Base-by-base conservation (phyloP, 371 early-diverging fungal genomes). In the Mortierella polycephala region DNA sequence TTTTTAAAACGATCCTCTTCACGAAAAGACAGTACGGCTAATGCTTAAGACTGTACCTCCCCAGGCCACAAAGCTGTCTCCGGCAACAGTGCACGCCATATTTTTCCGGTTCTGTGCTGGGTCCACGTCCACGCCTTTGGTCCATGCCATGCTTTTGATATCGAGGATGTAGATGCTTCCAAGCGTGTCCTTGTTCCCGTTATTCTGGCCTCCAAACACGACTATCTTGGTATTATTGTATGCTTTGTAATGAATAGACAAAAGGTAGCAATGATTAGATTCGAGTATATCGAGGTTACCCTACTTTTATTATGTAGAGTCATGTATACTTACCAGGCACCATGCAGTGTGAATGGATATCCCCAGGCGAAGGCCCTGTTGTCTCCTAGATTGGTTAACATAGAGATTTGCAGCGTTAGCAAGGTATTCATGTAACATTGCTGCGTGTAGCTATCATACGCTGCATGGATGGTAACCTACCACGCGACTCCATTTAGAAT, bases 1-100 rank as follows among this genome's bases (percentile, higher is more conserved):
- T 18, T 8, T 3, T 18, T 12, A 12, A 47, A n/a, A 5, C 12
- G n/a, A 3, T 47, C 47, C 13, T 9, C 20, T n/a, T 18, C 51
- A 3, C 18, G 18, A 16, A 14, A 2, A 18, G 18, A 16, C 10
- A 18, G 20, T 18, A 18, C 18, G 16, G 0, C 51, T 51, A 8
- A 18, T 51, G 14, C 51, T n/a, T 14, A 7, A 10, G 16, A 16
- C 7, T 11, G 2, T 49, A 23, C 69, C 69, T 12, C 69, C 69
- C 69, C 69, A 61, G n/a, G 49, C 54, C 18, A 68, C 23, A 56
- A 68, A 57, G 30, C 49, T 47, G 40, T 68, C 62, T 7, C 56
- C 62, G 6, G 69, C 42, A 7, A 61, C 61, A 1, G 69, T 55
- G 16, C 69, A 68, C 21, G 60, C 69, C 12, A 46, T 44, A 16